phyloP scores from a whole-genome alignment of 345 rosid genomes.

The Geranium rotundifolium region DNA sequence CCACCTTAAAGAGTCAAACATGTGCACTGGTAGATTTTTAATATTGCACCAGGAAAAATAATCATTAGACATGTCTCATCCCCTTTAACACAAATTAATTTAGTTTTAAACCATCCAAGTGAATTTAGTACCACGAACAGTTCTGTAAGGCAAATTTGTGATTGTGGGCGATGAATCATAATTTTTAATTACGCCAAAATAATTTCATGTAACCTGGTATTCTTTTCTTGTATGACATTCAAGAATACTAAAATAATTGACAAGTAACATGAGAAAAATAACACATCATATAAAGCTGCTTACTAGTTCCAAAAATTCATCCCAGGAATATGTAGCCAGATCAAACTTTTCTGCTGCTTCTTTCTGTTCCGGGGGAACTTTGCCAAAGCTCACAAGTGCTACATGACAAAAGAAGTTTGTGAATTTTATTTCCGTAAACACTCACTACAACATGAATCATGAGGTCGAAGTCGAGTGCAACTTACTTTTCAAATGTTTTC shows the following conservation, averaged over 20 bases:
- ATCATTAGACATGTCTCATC: too few species aligned
- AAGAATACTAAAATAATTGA: background rate
- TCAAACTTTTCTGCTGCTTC: slow-evolving; percentile 52
- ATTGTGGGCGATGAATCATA: too few species aligned
- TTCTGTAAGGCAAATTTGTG: too few species aligned
- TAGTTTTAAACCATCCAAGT: too few species aligned
- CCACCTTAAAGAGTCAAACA: too few species aligned
- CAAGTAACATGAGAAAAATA: slow-evolving; percentile 1
- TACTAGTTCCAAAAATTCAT: slow-evolving; percentile 72
- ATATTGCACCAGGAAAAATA: too few species aligned
- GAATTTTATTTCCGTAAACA: slow-evolving; percentile 6
- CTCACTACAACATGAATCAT: background rate
- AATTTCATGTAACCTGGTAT: too few species aligned
- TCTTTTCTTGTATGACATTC: background rate
- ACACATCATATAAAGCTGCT: slow-evolving; percentile 5
- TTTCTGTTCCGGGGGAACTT: slow-evolving; percentile 49
- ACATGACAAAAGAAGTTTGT: slow-evolving; percentile 12
- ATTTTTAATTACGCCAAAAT: too few species aligned
- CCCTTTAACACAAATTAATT: too few species aligned
- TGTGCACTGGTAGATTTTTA: too few species aligned
- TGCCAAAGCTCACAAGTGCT: slow-evolving; percentile 97
- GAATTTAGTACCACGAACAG: too few species aligned
- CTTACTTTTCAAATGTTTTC: slow-evolving; percentile 69
- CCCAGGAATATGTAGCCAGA: slow-evolving; percentile 63
- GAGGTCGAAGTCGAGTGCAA: slow-evolving; percentile 6